A percentile compares a stretch with the other conserved stretches of the same genome.
phyloP scores from a whole-genome alignment of 148 eudicot genomes.

The Diospyros kaki region DNA sequence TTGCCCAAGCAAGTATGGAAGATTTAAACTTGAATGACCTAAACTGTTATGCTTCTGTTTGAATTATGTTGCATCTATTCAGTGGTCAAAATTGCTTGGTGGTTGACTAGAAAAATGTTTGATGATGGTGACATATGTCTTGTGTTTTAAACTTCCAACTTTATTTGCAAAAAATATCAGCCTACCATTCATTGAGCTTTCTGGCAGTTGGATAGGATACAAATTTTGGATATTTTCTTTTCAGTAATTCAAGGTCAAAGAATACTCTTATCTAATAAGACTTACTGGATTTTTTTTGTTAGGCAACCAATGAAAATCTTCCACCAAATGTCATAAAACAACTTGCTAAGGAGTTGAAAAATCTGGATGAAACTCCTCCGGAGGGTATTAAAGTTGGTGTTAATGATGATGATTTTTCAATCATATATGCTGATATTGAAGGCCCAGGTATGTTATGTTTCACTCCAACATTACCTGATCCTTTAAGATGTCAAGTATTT shows the following conservation, averaged over 20 bases:
- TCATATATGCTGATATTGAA: constrained; percentile 86
- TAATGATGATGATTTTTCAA: constrained; percentile 90
- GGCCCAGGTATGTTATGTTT: constrained; percentile 67
- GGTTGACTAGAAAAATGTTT: too few species aligned
- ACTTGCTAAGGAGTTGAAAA: constrained; percentile 93
- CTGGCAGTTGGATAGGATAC: not conserved
- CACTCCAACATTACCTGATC: not conserved
- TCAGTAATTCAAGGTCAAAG: not conserved
- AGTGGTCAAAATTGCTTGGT: too few species aligned
- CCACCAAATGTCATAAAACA: constrained; percentile 95
- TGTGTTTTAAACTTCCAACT: too few species aligned
- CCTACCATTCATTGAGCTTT: not conserved
- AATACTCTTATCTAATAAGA: not conserved
- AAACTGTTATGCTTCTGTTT: not conserved
- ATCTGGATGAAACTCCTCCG: constrained; percentile 94
- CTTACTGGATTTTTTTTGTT: constrained; percentile 8
- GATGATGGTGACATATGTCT: too few species aligned
- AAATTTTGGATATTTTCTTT: not conserved
- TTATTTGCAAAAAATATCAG: not conserved
- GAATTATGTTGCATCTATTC: too few species aligned
- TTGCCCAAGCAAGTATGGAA: too few species aligned
- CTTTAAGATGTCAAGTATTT: not conserved
- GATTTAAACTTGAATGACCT: too few species aligned
- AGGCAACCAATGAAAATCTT: constrained; percentile 99
- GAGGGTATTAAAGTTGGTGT: constrained; percentile 98